These are phyloP conservation scores for Oryza meridionalis DNA, from an alignment of 176 grass and related monocot species.

Conservation along the genomic window DNA sequence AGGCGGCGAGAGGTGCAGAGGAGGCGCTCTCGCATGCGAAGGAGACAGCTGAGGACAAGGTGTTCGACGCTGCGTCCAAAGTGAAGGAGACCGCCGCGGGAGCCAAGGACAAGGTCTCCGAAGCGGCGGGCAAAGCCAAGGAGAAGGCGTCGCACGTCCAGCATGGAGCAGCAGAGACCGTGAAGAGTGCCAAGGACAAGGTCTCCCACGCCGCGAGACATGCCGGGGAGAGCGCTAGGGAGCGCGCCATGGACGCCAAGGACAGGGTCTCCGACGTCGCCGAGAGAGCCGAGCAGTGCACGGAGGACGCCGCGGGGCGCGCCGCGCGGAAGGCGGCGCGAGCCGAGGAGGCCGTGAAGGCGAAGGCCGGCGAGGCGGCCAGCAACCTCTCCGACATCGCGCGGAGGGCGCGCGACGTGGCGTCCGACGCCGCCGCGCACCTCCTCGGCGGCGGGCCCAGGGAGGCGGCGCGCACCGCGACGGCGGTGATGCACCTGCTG, in stretches of 20 bases:
- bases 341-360: constrained; percentile 32
- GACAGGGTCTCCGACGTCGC: constrained; percentile 11
- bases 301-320: constrained; percentile 13
- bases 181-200: constrained; percentile 35
- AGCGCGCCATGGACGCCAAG: not conserved
- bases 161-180: constrained; percentile 30
- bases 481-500: constrained; percentile 58
- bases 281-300: constrained; percentile 39
- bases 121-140: constrained; percentile 31
- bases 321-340: constrained; percentile 27
- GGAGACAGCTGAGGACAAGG: constrained; percentile 43
- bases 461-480: constrained; percentile 40
- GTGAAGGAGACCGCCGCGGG: not conserved
- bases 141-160: constrained; percentile 40
- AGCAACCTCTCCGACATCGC: constrained; percentile 68
- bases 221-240: constrained; percentile 1
- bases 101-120: constrained; percentile 36
- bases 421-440: constrained; percentile 49
- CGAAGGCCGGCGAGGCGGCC: constrained; percentile 40
- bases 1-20: constrained; percentile 26
- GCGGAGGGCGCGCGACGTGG: constrained; percentile 55
- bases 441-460: constrained; percentile 31
- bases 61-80: constrained; percentile 15
- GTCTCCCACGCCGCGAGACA: not conserved
- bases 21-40: constrained; percentile 24